phyloP scores from a whole-genome alignment of 805 yeast species.

The Blastobotrys parvus region DNA sequence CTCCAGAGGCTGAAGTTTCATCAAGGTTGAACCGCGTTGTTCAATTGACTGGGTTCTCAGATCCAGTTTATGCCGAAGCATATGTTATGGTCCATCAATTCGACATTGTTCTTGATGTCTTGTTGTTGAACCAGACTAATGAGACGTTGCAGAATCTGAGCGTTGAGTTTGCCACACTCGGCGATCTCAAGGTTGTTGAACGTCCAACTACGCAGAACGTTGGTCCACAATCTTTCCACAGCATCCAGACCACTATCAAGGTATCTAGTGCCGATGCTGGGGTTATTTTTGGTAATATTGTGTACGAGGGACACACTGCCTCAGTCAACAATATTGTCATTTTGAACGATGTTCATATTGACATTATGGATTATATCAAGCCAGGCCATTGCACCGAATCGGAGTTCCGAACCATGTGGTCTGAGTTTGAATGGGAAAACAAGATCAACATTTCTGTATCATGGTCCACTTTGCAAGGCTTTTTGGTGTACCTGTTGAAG shows the following conservation, averaged over 20 bases:
- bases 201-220: slow-evolving; percentile 82
- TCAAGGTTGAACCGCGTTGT: slow-evolving; percentile 83
- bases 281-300: slow-evolving; percentile 93
- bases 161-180: slow-evolving; percentile 92
- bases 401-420: slow-evolving; percentile 96
- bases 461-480: slow-evolving; percentile 62
- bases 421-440: slow-evolving; percentile 99
- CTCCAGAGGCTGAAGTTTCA: slow-evolving; percentile 38
- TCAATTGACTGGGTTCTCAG: slow-evolving; percentile 96
- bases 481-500: slow-evolving; percentile 62
- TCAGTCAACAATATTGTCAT: slow-evolving; percentile 84
- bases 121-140: slow-evolving; percentile 87
- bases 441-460: slow-evolving; percentile 63
- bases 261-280: slow-evolving; percentile 98
- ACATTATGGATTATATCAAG: slow-evolving; percentile 93
- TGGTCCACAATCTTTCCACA: slow-evolving; percentile 97
- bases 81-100: slow-evolving; percentile 93
- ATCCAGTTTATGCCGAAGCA: slow-evolving; percentile 97
- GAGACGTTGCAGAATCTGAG: slow-evolving; percentile 81
- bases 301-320: slow-evolving; percentile 93
- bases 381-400: slow-evolving; percentile 88
- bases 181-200: slow-evolving; percentile 91
- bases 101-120: slow-evolving; percentile 88
- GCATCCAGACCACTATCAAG: slow-evolving; percentile 78
- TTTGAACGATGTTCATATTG: slow-evolving; percentile 88